Base-by-base conservation (phyloP, 1,284 basidiomycete species). In the Prillingera fragicola region DNA sequence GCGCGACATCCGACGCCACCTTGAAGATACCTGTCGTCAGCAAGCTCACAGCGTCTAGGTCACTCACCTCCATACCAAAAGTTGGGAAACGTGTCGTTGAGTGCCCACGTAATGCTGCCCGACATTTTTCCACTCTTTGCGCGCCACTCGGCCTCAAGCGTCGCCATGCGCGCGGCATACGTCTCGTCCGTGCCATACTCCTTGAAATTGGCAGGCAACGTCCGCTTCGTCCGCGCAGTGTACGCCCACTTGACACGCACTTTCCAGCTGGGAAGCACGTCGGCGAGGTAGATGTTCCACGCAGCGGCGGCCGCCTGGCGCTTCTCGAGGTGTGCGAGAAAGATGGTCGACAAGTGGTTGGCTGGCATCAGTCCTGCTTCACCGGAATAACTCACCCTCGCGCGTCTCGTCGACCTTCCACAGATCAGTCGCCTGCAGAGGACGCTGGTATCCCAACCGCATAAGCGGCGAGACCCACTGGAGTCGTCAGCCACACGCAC, bases 341-440 rank as follows among this genome's bases (percentile, higher is more conserved):
- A 67, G 46, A 73, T 72, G 7, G 67, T 63, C 4, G 80, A 77
- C 23, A 85, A 73, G 15, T 59, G 52, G 0, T 74, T 76, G 8
- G 80, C 63, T 62, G 65, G 79, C 12, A 38, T 48, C 29, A 52
- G 45, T 40, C 33, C 5, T 24, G 14, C 5, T 17, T 8, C 22
- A 12, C 25, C 10, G 13, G 9, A 28, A 31, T n/a, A 3, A 52
- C 54, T 33, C 25, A 60, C 61, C 52, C 48, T 67, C 58, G 22
- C 79, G 75, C 8, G 74, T 67, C 1, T 72, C 63, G 54, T 82
- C 80, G 63, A 67, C 58, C 38, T 61, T 80, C 80, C 81, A 84
- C n/a, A 84, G 65, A 62, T 85, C 83, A 1, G 82, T 78, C 0
- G 81, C 82, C 63, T 84, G 82, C 1, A 85, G 72, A 0, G 82